phyloP scores from a whole-genome alignment of 805 yeast species.

The Wickerhamomyces rabaulensis region DNA sequence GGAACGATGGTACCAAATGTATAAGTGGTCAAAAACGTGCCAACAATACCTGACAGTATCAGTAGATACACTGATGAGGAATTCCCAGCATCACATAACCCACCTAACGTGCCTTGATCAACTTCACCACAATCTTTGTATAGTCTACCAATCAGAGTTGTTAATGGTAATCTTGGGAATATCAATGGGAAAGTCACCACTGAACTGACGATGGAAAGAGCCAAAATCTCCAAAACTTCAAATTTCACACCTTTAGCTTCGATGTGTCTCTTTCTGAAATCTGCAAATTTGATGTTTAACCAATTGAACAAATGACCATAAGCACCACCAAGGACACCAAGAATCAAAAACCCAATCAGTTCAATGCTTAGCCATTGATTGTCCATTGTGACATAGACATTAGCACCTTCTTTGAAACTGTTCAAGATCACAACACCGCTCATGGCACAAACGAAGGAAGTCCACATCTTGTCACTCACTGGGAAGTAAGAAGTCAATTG shows the following conservation, averaged over 20 bases:
- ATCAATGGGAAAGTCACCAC: slow-evolving; percentile 50
- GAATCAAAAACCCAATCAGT: slow-evolving; percentile 60
- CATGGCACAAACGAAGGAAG: slow-evolving; percentile 75
- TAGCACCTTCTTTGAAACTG: slow-evolving; percentile 39
- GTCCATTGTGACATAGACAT: slow-evolving; percentile 60
- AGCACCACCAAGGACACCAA: slow-evolving; percentile 69
- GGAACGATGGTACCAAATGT: slow-evolving; percentile 67
- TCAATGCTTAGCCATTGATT: slow-evolving; percentile 75
- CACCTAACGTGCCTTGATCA: slow-evolving; percentile 23
- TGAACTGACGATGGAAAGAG: slow-evolving; percentile 46
- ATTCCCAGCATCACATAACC: slow-evolving; percentile 18
- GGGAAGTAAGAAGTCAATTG: slow-evolving; percentile 59
- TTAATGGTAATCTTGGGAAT: slow-evolving; percentile 49
- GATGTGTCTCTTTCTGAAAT: slow-evolving; percentile 24
- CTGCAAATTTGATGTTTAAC: slow-evolving; percentile 41
- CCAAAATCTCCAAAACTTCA: slow-evolving; percentile 43
- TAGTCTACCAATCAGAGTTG: slow-evolving; percentile 51
- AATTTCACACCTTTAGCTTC: slow-evolving; percentile 20
- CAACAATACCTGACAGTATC: slow-evolving; percentile 33
- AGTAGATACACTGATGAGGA: slow-evolving; percentile 9
- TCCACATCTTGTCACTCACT: slow-evolving; percentile 71
- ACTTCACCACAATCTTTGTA: slow-evolving; percentile 57
- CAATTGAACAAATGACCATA: slow-evolving; percentile 52
- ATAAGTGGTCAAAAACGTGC: slow-evolving; percentile 57
- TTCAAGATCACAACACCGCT: slow-evolving; percentile 60